Base-by-base conservation (phyloP, 2,329 filamentous ascomycete species). In the Fusarium algeriense region DNA sequence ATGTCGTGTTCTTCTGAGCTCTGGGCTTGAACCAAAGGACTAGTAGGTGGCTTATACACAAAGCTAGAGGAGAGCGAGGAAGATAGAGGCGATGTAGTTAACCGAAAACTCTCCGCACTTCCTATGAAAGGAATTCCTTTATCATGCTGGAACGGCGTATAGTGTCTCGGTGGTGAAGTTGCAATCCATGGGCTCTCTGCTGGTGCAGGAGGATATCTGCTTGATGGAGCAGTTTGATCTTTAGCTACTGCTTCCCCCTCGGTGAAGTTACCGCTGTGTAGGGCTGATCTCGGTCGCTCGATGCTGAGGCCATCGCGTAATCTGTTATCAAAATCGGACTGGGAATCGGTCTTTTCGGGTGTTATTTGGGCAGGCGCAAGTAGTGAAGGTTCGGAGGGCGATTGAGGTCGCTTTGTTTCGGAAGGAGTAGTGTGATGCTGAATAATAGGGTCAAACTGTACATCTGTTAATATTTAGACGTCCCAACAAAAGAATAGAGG, bases 11-110 rank as follows among this genome's bases (percentile, higher is more conserved):
- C 93, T 10, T 93, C 91, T 73, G 95, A 96, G 81, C 91, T 97
- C 76, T 94, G 90, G 44, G 94, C 94, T 76, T 98, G 91, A 2
- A 97, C 95, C 14, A 99, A 85, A 17, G 96, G 96, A 76, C 95
- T 98, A 4, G 96, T 98, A 1, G 96, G 95, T 5, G 93, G 89
- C 81, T 95, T 92, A 68, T 97, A 92, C 35, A 92, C 87, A 79
- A 97, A 98, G 74, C 90, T 94, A 4, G 91, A 92, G 0, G 92
- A 91, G 17, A 93, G 85, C 2, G 93, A 92, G 11, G 91, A 94
- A 6, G 91, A 91, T 13, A 92, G 77, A 2, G 90, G 91, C 11
- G 91, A 91, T 20, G 86, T 83, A 26, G 84, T 81, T 0, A 86
- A 84, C 48, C 78, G 80, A 57, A 82, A 83, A 13, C 80, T 81